These are phyloP conservation scores for Bruguiera hainesii DNA, from an alignment of 441 rosid genomes.

Conservation along the genomic window DNA sequence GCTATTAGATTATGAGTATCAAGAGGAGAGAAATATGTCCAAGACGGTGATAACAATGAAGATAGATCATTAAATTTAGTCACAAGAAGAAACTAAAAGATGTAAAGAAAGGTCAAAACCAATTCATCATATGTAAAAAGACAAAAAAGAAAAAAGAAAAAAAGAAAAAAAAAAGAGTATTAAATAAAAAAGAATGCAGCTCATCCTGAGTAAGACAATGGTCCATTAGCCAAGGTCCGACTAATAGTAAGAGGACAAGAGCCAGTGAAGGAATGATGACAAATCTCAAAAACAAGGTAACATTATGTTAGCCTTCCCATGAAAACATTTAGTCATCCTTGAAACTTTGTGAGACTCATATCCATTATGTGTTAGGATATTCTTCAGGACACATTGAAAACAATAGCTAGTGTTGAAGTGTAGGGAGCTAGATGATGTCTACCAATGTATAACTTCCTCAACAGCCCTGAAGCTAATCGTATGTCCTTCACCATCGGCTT, in stretches of 20 bases:
- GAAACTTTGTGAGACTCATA: no score
- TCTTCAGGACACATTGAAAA: no score
- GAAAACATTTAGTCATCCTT: no score
- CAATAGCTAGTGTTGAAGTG: no score
- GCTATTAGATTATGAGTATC: neutral
- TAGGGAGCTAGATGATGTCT: no score
- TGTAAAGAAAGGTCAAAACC: neutral
- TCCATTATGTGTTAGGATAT: no score
- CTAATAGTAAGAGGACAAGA: neutral
- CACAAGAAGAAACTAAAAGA: neutral
- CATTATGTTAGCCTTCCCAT: no score
- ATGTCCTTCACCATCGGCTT: neutral
- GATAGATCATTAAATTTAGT: neutral
- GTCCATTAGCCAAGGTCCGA: no score
- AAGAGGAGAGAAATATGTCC: neutral
- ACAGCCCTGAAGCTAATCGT: neutral
- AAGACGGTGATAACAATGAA: neutral
- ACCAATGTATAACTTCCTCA: neutral
- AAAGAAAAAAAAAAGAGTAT: no score
- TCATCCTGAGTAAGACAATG: neutral
- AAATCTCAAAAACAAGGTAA: neutral
- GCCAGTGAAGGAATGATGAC: neutral
- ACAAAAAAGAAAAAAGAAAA: no score
- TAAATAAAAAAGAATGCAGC: neutral
- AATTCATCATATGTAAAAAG: no score